These are phyloP conservation scores for Bonia amplexicaulis DNA, from an alignment of 176 grass and related monocot species.

Conservation along the genomic window DNA sequence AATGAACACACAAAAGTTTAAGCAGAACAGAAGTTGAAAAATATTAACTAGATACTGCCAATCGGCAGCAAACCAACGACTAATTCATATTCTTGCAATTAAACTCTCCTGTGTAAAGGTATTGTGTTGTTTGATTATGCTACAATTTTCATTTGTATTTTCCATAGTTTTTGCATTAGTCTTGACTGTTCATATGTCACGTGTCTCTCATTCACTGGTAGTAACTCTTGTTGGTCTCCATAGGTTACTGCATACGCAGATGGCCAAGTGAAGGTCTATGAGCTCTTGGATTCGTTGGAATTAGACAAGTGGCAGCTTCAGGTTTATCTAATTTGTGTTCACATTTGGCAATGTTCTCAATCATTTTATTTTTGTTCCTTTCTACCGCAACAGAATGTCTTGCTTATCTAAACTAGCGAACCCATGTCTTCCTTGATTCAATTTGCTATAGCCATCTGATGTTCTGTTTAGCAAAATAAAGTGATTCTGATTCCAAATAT, in stretches of 20 bases:
- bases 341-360: not conserved
- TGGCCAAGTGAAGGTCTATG: constrained; percentile 88
- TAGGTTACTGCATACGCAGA: constrained; percentile 89
- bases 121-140: not conserved
- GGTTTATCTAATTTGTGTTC: constrained; percentile 46
- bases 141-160: constrained; percentile 6
- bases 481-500: not conserved
- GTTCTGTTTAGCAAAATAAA: not conserved
- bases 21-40: not conserved
- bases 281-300: constrained; percentile 81
- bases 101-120: not conserved
- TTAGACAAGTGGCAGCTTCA: constrained; percentile 98
- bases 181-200: constrained; percentile 14
- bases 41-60: not conserved
- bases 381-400: not conserved
- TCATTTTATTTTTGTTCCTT: constrained; percentile 4
- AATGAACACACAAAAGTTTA: not conserved
- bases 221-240: constrained; percentile 20
- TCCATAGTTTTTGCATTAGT: constrained; percentile 4
- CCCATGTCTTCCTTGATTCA: not conserved
- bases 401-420: constrained; percentile 15
- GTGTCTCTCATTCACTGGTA: not conserved
- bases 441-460: not conserved
- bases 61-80: not conserved
- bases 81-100: not conserved